Conservation (phyloP, 148 eudicot genomes). For the Vaccinium myrtillus region DNA sequence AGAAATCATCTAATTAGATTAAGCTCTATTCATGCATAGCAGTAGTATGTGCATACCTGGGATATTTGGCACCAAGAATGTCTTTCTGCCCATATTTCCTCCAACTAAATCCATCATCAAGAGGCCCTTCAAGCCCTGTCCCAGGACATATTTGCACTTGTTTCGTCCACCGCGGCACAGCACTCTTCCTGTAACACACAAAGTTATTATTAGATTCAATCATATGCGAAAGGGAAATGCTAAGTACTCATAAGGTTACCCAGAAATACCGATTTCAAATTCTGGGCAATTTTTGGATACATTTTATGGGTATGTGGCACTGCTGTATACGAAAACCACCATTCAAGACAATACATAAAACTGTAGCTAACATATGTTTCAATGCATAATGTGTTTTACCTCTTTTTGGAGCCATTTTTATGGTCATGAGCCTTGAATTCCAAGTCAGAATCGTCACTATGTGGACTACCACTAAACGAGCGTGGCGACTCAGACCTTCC, state of each 20-base stretch:
- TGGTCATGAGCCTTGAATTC: conserved; percentile 23
- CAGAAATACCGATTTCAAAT: background rate
- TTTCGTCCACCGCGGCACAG: conserved; percentile 28
- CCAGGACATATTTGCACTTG: conserved; percentile 32
- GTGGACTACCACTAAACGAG: conserved; percentile 32
- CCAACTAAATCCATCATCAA: conserved; percentile 49
- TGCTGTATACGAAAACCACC: background rate
- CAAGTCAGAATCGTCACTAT: conserved; percentile 31
- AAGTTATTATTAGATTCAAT: background rate
- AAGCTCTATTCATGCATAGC: background rate
- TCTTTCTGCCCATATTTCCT: conserved; percentile 59
- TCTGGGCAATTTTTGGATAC: no score
- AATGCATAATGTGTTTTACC: conserved; percentile 11
- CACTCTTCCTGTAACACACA: conserved; percentile 28
- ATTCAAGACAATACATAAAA: background rate
- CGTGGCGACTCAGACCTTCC: conserved; percentile 28
- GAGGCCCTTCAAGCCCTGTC: conserved; percentile 41
- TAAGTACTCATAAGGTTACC: no score
- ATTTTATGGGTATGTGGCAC: no score
- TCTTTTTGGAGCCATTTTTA: conserved; percentile 18
- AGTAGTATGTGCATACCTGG: conserved; percentile 28
- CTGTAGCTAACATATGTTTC: background rate
- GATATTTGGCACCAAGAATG: conserved; percentile 51
- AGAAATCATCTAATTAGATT: background rate
- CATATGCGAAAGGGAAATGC: no score